Percentiles rank a stretch among this genome's conserved stretches.
Evolutionary conservation across 768 basidiomycete genomes (phyloP).

Genomic region (Mycena vulgaris): DNA sequence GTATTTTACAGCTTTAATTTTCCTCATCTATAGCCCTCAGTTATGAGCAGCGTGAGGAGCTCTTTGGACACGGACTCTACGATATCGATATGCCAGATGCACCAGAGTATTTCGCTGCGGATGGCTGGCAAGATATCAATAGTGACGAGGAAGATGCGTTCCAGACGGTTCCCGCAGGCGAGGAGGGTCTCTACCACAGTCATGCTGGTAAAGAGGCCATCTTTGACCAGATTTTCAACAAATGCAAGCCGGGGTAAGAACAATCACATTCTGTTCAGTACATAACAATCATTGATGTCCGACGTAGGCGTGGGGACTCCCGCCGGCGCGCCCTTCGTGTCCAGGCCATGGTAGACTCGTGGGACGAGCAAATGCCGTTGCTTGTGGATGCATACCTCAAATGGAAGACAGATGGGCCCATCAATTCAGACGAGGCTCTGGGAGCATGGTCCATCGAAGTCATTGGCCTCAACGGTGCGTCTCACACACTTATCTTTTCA

Average conservation of each 20-base stretch:
- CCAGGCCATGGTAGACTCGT: not conserved
- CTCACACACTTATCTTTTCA: too few relatives aligned
- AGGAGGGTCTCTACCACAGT: constrained; percentile 22
- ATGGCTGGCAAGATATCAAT: not conserved
- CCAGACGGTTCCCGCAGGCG: constrained; percentile 7
- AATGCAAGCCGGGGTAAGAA: constrained; percentile 20
- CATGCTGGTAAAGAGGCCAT: constrained; percentile 20
- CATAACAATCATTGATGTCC: too few relatives aligned
- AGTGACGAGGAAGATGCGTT: constrained; percentile 10
- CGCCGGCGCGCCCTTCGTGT: constrained; percentile 10
- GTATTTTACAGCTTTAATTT: not conserved
- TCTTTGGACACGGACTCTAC: not conserved
- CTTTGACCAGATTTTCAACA: constrained; percentile 14
- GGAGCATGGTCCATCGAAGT: constrained; percentile 5
- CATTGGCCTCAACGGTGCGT: constrained; percentile 18
- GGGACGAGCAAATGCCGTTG: constrained; percentile 2
- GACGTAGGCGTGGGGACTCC: constrained; percentile 6
- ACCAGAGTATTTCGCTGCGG: not conserved
- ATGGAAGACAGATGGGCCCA: not conserved
- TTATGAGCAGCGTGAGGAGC: constrained; percentile 4
- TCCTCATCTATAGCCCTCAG: constrained; percentile 3
- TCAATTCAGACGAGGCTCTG: not conserved
- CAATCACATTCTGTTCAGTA: not conserved
- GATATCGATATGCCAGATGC: constrained; percentile 24
- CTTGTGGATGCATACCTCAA: constrained; percentile 20